Evolutionary conservation across 2,329 filamentous ascomycete genomes (phyloP), one percentile per base, ranked within the genome.

Genomic region (Cordyceps pruinosa): DNA sequence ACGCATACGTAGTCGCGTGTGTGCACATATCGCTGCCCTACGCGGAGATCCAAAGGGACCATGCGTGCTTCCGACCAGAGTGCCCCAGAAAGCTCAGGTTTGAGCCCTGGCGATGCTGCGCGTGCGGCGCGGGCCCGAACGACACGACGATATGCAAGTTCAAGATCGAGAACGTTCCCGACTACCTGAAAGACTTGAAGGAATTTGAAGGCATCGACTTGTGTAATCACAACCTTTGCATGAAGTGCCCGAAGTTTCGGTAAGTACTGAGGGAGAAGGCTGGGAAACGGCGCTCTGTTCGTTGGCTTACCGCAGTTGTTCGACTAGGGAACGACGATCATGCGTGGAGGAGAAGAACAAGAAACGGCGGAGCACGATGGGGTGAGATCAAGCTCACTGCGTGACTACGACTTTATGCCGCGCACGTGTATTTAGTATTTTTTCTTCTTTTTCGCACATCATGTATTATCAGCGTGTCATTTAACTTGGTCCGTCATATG

Each of bases 21-120:
- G 30, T 12, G 10, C 5, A 35, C 19, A 34, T 46, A 10, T 42
- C 39, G 13, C 41, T 54, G 1, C 50, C 50, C 7, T 8, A 5
- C 17, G 39, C 26, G 8, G 26, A 53, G 21, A 53, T 53, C 28
- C 39, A 53, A n/a, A 42, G 50, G 13, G 28, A 35, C 4, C 51
- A 54, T 28, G 41, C 51, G 25, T 54, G 51, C 17, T 54, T 54
- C 32, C 42, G 30, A 19, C 2, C 15, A 15, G 9, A 30, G 21
- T 54, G 51, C 17, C 51, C 51, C 1, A 54, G 23, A 37, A 45
- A 35, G 32, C 19, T 12, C 21, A 37, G 17, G 6, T 46, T 46
- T 21, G 51, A 54, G 42, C 51, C 51, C 1, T 54, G 51, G 51
- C 41, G 51, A 21, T 54, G 51, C 37, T 54, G 51, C 30, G 32